Evolutionary conservation across 2,329 filamentous ascomycete species (phyloP).

Genomic region (Septoria linicola): DNA sequence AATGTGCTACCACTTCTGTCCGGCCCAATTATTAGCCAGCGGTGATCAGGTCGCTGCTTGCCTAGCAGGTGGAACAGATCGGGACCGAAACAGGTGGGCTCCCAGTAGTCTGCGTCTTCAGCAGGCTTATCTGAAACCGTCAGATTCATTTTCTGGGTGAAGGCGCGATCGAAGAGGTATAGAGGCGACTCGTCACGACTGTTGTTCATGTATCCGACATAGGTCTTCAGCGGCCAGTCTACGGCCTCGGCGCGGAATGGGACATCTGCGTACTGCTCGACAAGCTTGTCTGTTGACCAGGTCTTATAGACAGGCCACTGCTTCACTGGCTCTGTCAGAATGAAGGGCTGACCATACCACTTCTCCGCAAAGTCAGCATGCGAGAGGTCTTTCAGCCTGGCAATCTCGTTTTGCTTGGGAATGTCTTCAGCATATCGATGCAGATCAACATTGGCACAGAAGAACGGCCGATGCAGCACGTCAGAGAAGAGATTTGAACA

Average conservation of each 20-base stretch:
- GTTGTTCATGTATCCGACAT: constrained; percentile 76
- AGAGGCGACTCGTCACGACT: constrained; percentile 74
- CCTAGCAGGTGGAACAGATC: constrained; percentile 82
- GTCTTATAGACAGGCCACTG: constrained; percentile 73
- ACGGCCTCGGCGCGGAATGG: constrained; percentile 88
- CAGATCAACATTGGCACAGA: constrained; percentile 75
- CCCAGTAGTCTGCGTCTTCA: constrained; percentile 65
- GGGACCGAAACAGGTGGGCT: constrained; percentile 77
- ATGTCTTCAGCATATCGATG: constrained; percentile 68
- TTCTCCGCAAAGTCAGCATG: constrained; percentile 69
- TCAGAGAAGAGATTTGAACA: constrained; percentile 86
- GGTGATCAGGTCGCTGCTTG: constrained; percentile 75
- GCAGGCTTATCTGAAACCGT: constrained; percentile 46
- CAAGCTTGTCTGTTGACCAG: constrained; percentile 71
- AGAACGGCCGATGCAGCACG: constrained; percentile 83
- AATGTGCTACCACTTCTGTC: constrained; percentile 83
- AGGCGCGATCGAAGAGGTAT: constrained; percentile 86
- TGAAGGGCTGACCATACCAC: constrained; percentile 82
- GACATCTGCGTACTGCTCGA: constrained; percentile 62
- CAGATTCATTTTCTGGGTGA: constrained; percentile 81
- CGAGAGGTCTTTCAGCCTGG: constrained; percentile 65
- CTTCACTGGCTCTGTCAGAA: constrained; percentile 78
- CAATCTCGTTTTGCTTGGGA: constrained; percentile 70
- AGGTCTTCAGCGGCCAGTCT: constrained; percentile 83
- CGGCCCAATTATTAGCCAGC: constrained; percentile 91